Percentiles rank a stretch among this genome's conserved stretches.
phyloP scores from a whole-genome alignment of 768 basidiomycete species.

The Cubamyces sp. region DNA sequence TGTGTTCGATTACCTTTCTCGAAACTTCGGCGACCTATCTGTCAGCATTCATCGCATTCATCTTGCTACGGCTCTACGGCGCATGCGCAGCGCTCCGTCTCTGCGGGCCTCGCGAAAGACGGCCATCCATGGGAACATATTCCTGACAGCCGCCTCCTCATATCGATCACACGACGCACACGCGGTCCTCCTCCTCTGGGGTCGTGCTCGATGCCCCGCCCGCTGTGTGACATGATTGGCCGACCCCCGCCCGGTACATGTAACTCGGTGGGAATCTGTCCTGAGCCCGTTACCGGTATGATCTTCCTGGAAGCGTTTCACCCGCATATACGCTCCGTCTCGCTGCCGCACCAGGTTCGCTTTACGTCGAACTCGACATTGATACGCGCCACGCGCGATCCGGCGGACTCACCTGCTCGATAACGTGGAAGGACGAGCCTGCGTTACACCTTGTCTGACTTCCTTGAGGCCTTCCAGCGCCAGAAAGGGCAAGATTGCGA shows the following conservation, averaged over 20 bases:
- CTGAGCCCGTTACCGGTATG: conserved; percentile 2
- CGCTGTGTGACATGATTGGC: conserved; percentile 22
- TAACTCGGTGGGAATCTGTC: conserved; percentile 11
- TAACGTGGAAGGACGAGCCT: neutral
- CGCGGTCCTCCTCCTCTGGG: conserved; percentile 10
- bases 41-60: neutral
- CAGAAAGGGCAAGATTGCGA: neutral
- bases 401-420: neutral
- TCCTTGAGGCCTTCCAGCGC: neutral
- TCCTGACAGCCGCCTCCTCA: conserved; percentile 23
- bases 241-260: conserved; percentile 3
- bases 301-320: neutral
- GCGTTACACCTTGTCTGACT: conserved; percentile 13
- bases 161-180: conserved; percentile 24
- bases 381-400: neutral
- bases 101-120: conserved; percentile 2
- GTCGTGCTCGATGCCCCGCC: conserved; percentile 24
- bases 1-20: neutral
- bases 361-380: conserved; percentile 4
- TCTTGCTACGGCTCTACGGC: conserved; percentile 6
- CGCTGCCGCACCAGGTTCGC: neutral
- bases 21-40: neutral
- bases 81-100: conserved; percentile 16
- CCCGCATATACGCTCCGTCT: neutral
- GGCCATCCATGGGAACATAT: conserved; percentile 20